Evolutionary conservation across 176 grass and related monocot species (phyloP), one percentile per base, ranked within the genome.

Genomic region (Oryza glumipatula): DNA sequence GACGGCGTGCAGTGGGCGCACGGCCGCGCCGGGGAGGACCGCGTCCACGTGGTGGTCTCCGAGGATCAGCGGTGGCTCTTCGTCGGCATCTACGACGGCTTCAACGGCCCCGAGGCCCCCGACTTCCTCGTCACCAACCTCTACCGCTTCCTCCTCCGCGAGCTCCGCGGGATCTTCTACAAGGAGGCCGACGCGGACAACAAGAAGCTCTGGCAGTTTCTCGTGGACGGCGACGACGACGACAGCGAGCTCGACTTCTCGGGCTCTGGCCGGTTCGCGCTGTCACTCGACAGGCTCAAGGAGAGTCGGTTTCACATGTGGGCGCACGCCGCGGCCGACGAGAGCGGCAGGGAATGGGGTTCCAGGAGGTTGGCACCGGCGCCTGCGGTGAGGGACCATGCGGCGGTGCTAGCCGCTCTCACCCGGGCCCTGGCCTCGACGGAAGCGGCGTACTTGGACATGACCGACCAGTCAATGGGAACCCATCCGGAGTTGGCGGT

Each of bases 21-120:
- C 74, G 92, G 92, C 6, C 91, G 92, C 36, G 92, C 92, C 2
- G 95, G 95, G 22, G 95, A 98, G 85, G 95, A 98, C 90, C 82
- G 92, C 38, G 90, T 95, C 46, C 88, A 98, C 67, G 90, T 98
- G 39, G 95, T 98, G 16, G 84, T 98, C 32, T 95, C 95, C 22
- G 90, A 98, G 90, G 92, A 95, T 52, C 92, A 98, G n/a, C 79
- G 92, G 11, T 98, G 95, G 95, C 79, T 98, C 24, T 98, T 98
- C 58, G 90, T 98, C 72, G 92, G 95, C 51, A 98, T 98, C 87
- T 98, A 98, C 77, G 92, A 98, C 67, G 95, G 95, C 41, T 98
- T 98, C 88, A 98, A 94, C 19, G 92, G 95, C 7, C 92, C 95
- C 30, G 95, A 98, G 73, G 95, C 95, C 10, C 90, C 92, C 15